Evolutionary conservation across 805 yeast genomes (phyloP).

Genomic region (Candida methanosorbosa): DNA sequence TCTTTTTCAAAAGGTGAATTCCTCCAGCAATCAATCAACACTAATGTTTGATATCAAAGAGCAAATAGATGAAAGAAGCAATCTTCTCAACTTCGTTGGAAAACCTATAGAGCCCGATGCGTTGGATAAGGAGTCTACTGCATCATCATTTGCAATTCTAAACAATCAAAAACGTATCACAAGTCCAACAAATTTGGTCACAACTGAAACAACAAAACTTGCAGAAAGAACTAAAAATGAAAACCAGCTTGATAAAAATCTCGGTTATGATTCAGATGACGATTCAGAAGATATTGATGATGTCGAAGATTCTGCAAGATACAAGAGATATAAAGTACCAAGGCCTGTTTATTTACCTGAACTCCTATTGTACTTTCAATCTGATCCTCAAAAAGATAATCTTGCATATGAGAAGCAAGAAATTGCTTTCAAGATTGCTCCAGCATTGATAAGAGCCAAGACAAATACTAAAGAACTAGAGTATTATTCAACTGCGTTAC

Average conservation of each 20-base stretch:
- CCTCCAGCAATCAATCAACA: conserved; percentile 18
- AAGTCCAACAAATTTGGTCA: not conserved
- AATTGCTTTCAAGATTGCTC: conserved; percentile 42
- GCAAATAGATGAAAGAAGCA: conserved; percentile 11
- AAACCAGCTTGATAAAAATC: too few relatives aligned
- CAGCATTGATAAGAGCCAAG: conserved; percentile 60
- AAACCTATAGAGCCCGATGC: too few relatives aligned
- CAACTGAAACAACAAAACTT: conserved; percentile 2
- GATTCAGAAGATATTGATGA: not conserved
- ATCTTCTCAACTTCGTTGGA: conserved; percentile 14
- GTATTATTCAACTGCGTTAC: conserved; percentile 46
- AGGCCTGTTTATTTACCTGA: conserved; percentile 69
- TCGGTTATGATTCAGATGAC: too few relatives aligned
- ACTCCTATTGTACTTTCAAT: conserved; percentile 45
- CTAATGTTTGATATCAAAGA: conserved; percentile 21
- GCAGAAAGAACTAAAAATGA: too few relatives aligned
- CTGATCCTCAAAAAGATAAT: conserved; percentile 32
- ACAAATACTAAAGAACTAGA: conserved; percentile 53
- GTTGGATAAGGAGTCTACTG: too few relatives aligned
- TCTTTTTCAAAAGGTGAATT: conserved; percentile 25
- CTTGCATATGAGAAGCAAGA: conserved; percentile 40
- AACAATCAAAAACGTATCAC: too few relatives aligned
- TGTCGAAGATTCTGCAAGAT: conserved; percentile 24
- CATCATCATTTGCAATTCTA: too few relatives aligned
- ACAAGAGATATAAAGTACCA: conserved; percentile 22